Percentiles rank a stretch among this genome's conserved stretches.
phyloP scores from a whole-genome alignment of 331 rosid genomes.

The Stylosanthes scabra region DNA sequence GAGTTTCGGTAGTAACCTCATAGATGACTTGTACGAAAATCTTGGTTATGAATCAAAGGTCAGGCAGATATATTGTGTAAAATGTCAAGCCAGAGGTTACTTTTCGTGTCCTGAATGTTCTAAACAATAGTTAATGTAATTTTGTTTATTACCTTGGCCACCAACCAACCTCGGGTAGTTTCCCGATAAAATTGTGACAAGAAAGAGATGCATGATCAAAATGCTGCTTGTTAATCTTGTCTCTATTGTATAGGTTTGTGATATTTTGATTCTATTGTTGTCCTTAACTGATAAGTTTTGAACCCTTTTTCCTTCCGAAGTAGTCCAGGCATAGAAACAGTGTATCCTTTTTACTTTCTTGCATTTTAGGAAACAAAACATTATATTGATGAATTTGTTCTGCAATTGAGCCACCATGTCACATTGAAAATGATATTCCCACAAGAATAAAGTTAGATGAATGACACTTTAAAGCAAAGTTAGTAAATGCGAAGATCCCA shows the following conservation, averaged over 20 bases:
- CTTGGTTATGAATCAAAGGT: conserved; percentile 46
- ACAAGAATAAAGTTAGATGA: no score
- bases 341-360: conserved; percentile 16
- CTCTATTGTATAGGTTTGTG: conserved; percentile 5
- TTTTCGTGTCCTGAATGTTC: conserved; percentile 86
- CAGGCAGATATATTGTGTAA: conserved; percentile 55
- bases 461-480: no score
- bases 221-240: not conserved
- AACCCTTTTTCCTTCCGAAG: conserved; percentile 32
- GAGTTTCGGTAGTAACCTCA: conserved; percentile 45
- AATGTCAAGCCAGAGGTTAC: conserved; percentile 78
- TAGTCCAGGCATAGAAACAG: conserved; percentile 7
- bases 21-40: conserved; percentile 58
- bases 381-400: conserved; percentile 11
- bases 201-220: not conserved
- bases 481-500: no score
- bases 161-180: not conserved
- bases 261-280: not conserved
- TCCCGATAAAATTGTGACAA: conserved; percentile 1
- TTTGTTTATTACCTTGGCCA: not conserved
- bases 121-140: conserved; percentile 31
- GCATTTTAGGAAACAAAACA: conserved; percentile 11
- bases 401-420: conserved; percentile 8
- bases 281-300: conserved; percentile 22
- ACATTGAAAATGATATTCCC: no score